A percentile compares a stretch with the other conserved stretches of the same genome.
Conservation (phyloP, 2,329 filamentous ascomycete genomes). For the Fusarium sp. region DNA sequence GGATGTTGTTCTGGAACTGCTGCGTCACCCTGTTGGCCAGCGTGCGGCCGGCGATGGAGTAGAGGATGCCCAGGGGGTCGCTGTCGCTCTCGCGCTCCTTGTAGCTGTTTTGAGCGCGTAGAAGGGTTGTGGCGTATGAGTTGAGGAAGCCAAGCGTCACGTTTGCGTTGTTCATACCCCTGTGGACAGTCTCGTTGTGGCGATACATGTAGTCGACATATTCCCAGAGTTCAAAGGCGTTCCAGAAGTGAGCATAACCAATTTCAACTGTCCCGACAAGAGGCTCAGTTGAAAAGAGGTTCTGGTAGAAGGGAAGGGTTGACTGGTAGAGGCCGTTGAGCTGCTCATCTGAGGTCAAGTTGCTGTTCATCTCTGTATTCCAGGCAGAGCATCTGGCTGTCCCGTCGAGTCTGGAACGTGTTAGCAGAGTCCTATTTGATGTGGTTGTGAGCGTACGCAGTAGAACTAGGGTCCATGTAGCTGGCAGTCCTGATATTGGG, state of each 20-base stretch:
- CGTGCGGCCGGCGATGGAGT: slow-evolving; percentile 65
- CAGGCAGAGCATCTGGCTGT: slow-evolving; percentile 55
- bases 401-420: slow-evolving; percentile 51
- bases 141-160: slow-evolving; percentile 60
- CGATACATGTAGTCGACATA: slow-evolving; percentile 65
- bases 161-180: slow-evolving; percentile 52
- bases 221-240: slow-evolving; percentile 67
- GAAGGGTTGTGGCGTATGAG: slow-evolving; percentile 74
- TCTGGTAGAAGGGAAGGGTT: slow-evolving; percentile 57
- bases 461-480: slow-evolving; percentile 56
- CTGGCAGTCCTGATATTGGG: slow-evolving; percentile 72
- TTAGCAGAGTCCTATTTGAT: neutral
- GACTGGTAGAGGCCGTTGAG: slow-evolving; percentile 43
- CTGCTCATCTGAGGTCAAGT: slow-evolving; percentile 40
- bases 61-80: slow-evolving; percentile 52
- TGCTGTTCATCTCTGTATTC: slow-evolving; percentile 45
- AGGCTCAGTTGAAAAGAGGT: slow-evolving; percentile 53
- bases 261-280: slow-evolving; percentile 54
- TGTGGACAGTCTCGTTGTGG: slow-evolving; percentile 61
- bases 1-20: slow-evolving; percentile 58
- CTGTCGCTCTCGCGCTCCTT: slow-evolving; percentile 61
- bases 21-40: slow-evolving; percentile 59
- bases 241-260: slow-evolving; percentile 55
- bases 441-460: slow-evolving; percentile 53
- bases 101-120: slow-evolving; percentile 68